Evolutionary conservation across 805 yeast species (phyloP).

Genomic region (Jamesozyma hellenica): DNA sequence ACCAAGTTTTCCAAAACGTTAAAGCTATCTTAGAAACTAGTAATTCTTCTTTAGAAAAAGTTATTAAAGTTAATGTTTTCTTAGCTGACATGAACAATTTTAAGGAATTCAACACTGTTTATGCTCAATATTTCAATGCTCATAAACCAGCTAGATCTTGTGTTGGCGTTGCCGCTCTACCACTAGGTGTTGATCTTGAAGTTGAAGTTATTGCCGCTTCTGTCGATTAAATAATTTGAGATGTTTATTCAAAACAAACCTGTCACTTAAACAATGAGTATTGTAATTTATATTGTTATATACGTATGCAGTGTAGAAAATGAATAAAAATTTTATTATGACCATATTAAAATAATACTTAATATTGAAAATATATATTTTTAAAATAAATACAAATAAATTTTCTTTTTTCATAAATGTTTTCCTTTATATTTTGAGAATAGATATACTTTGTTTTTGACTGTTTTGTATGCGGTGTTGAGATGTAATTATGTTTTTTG

Average conservation of each 20-base stretch:
- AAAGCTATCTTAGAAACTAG: slow-evolving; percentile 68
- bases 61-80: slow-evolving; percentile 79
- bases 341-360: no score
- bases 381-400: no score
- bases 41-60: slow-evolving; percentile 68
- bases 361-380: no score
- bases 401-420: no score
- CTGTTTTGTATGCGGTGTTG: neutral
- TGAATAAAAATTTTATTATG: no score
- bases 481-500: neutral
- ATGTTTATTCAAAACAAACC: neutral
- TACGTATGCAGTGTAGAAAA: neutral
- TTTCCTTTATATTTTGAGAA: no score
- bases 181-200: slow-evolving; percentile 75
- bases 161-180: slow-evolving; percentile 85
- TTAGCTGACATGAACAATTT: slow-evolving; percentile 83
- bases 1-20: slow-evolving; percentile 58
- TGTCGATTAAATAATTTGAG: slow-evolving; percentile 20
- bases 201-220: slow-evolving; percentile 86
- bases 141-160: slow-evolving; percentile 95
- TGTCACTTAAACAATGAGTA: no score
- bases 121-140: slow-evolving; percentile 57
- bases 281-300: neutral
- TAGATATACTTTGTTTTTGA: no score
- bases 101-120: slow-evolving; percentile 73